phyloP scores from a whole-genome alignment of 2,329 filamentous ascomycete species.

The Magnaporthales sp. region DNA sequence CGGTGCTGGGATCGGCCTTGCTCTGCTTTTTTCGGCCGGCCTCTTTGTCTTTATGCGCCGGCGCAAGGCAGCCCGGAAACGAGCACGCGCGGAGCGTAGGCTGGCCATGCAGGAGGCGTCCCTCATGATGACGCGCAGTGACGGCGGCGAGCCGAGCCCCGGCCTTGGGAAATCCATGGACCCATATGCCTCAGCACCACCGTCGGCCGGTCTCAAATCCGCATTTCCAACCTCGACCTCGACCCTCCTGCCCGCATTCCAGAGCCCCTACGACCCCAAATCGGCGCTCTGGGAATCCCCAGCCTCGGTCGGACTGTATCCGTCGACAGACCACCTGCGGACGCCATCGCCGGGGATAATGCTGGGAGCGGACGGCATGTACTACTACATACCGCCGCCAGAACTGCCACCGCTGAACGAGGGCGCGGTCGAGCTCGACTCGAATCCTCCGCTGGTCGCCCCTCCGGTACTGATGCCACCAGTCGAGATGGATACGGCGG shows the following conservation, averaged over 20 bases:
- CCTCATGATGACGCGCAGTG: not conserved
- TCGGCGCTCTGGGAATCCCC: not conserved
- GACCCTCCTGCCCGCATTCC: not conserved
- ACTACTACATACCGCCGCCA: conserved; percentile 2
- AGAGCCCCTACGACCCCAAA: not conserved
- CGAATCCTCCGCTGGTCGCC: not conserved
- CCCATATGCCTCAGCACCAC: not conserved
- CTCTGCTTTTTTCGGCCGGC: not conserved
- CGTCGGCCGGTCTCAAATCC: not conserved
- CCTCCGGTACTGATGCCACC: not conserved
- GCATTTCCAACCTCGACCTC: not conserved
- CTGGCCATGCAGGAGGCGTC: not conserved
- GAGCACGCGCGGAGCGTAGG: not conserved
- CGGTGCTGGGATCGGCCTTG: not conserved
- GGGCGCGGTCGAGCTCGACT: conserved; percentile 1
- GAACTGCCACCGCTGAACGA: not conserved
- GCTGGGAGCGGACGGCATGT: not conserved
- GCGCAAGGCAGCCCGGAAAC: not conserved
- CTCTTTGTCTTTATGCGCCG: conserved; percentile 1
- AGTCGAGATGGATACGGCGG: not conserved
- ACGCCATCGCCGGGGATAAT: not conserved
- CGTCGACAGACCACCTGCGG: not conserved
- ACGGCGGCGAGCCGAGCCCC: not conserved
- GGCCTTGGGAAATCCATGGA: not conserved
- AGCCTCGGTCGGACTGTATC: not conserved